Conservation (phyloP, 169 alveolate genomes). For the Cryptosporidium meleagridis region DNA sequence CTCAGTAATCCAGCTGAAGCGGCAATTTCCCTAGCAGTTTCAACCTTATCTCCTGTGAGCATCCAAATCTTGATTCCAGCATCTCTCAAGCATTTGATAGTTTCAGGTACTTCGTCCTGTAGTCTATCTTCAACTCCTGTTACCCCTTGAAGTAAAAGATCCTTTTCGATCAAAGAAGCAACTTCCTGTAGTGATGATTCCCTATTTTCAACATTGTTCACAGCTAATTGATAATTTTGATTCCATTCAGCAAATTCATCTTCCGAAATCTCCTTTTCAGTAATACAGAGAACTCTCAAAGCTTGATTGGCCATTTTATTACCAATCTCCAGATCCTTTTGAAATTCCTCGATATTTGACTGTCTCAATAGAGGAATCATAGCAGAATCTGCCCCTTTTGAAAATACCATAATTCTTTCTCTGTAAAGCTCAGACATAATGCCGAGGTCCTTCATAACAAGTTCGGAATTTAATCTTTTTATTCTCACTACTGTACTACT, state of each 20-base stretch:
- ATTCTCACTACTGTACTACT: conserved; percentile 83
- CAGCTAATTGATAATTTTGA: conserved; percentile 77
- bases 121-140: conserved; percentile 98
- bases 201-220: conserved; percentile 79
- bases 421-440: conserved; percentile 27
- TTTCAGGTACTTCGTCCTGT: conserved; percentile 96
- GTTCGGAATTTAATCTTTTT: conserved; percentile 74
- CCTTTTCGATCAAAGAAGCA: conserved; percentile 89
- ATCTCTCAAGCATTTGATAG: conserved; percentile 90
- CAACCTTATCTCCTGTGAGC: conserved; percentile 98
- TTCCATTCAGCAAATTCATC: conserved; percentile 84
- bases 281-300: conserved; percentile 91
- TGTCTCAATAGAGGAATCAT: conserved; percentile 84
- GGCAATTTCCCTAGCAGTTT: conserved; percentile 95
- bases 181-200: conserved; percentile 84
- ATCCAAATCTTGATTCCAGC: conserved; percentile 98
- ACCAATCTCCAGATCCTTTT: conserved; percentile 76
- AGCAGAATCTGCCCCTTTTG: conserved; percentile 95
- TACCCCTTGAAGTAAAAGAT: conserved; percentile 93
- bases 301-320: conserved; percentile 87
- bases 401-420: conserved; percentile 80
- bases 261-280: conserved; percentile 88
- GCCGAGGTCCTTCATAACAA: not conserved
- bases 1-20: conserved; percentile 39
- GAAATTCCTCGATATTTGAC: conserved; percentile 77